Conservation (phyloP, 2,329 filamentous ascomycete species). For the Alternaria sp. region DNA sequence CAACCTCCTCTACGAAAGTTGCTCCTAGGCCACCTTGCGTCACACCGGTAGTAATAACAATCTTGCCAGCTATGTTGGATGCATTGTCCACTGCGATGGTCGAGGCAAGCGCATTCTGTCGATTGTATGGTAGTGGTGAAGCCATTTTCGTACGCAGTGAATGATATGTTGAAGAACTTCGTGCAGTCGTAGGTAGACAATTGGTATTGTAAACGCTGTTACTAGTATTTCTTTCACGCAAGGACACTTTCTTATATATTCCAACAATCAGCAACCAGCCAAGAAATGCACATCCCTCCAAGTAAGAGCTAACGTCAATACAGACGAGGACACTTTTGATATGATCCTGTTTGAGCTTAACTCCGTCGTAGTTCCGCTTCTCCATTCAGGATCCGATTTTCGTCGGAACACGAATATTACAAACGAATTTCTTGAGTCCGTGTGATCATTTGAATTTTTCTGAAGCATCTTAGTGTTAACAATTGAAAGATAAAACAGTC, state of each 20-base stretch:
- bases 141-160: constrained; percentile 6
- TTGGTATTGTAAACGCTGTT: neutral
- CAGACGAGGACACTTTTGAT: neutral
- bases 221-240: neutral
- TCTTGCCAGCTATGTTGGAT: constrained; percentile 55
- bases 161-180: neutral
- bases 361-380: neutral
- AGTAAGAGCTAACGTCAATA: neutral
- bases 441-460: neutral
- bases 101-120: constrained; percentile 32
- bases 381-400: neutral
- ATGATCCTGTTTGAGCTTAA: neutral
- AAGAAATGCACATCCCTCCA: neutral
- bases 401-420: neutral
- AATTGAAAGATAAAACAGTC: neutral
- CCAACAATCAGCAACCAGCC: neutral
- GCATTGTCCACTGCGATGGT: constrained; percentile 54
- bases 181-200: neutral
- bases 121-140: constrained; percentile 32
- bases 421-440: neutral
- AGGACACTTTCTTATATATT: neutral
- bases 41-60: constrained; percentile 50
- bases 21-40: constrained; percentile 41
- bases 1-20: constrained; percentile 37
- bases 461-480: neutral